Conservation (phyloP, 768 basidiomycete genomes). For the Cyathus striatus region DNA sequence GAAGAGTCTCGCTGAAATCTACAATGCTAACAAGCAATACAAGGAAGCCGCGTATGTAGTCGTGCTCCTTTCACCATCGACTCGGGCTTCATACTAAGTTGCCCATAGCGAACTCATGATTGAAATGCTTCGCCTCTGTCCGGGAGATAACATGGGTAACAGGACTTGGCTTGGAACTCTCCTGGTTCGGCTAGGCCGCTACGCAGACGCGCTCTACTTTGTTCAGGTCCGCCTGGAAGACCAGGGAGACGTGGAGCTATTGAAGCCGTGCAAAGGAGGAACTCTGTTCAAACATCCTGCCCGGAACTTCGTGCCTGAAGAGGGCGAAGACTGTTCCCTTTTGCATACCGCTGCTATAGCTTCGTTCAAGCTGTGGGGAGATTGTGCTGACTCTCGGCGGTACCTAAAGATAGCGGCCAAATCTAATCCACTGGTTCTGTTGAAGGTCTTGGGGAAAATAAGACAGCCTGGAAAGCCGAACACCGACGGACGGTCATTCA, state of each 20-base stretch:
- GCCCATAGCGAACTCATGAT: slow-evolving; percentile 25
- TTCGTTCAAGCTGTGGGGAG: slow-evolving; percentile 33
- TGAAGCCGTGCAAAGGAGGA: slow-evolving; percentile 16
- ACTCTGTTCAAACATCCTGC: slow-evolving; percentile 20
- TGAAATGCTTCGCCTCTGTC: slow-evolving; percentile 39
- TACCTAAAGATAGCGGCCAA: slow-evolving; percentile 31
- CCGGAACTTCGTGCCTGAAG: slow-evolving; percentile 10
- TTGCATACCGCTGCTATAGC: slow-evolving; percentile 37
- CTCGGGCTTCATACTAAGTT: neutral
- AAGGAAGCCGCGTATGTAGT: slow-evolving; percentile 26
- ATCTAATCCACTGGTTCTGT: slow-evolving; percentile 26
- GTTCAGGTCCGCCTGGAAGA: slow-evolving; percentile 21
- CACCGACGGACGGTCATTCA: slow-evolving; percentile 17
- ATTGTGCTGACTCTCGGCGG: slow-evolving; percentile 29
- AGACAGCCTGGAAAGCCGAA: slow-evolving; percentile 29
- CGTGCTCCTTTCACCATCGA: neutral
- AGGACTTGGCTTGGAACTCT: slow-evolving; percentile 32
- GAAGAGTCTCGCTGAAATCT: slow-evolving; percentile 27
- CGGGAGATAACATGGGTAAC: slow-evolving; percentile 33
- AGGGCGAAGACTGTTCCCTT: slow-evolving; percentile 11
- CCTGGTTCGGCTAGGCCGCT: slow-evolving; percentile 26
- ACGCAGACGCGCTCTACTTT: slow-evolving; percentile 35
- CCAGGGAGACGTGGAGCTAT: too few species aligned
- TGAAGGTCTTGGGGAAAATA: slow-evolving; percentile 32
- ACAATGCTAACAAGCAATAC: slow-evolving; percentile 26